phyloP scores from a whole-genome alignment of 305 asterid species.

The Solanum chacoense region DNA sequence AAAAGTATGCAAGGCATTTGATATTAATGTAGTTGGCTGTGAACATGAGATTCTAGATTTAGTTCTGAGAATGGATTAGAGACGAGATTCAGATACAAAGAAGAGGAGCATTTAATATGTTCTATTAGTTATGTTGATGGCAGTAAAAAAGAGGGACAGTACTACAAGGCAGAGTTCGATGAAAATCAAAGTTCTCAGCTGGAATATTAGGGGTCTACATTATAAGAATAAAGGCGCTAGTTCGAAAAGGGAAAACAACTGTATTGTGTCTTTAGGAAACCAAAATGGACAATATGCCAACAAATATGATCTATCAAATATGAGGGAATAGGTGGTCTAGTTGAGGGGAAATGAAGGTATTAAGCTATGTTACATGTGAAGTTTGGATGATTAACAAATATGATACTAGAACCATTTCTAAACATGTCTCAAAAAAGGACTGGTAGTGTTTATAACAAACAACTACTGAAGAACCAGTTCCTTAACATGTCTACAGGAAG shows the following conservation, averaged over 20 bases:
- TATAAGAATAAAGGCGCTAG: neutral
- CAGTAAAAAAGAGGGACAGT: neutral
- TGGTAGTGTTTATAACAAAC: neutral
- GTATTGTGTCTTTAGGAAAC: neutral
- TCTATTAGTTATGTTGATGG: neutral
- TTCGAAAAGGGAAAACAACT: neutral
- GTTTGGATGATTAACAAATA: neutral
- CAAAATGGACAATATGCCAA: neutral
- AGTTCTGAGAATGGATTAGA: neutral
- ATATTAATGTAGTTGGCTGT: neutral
- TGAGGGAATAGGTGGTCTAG: neutral
- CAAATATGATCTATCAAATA: neutral
- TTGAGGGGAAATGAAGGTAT: neutral
- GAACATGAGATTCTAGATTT: neutral
- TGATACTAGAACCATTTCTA: neutral
- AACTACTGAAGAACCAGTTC: neutral
- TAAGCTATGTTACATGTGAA: neutral
- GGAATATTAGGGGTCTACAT: neutral
- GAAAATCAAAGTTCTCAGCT: neutral
- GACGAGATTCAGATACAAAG: neutral
- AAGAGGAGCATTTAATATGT: neutral
- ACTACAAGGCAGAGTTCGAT: neutral
- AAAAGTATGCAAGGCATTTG: neutral
- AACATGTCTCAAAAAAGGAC: neutral
- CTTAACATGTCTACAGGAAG: neutral